Evolutionary conservation across 2,329 filamentous ascomycete species (phyloP).

Genomic region (Trichoderma cornu-damae): DNA sequence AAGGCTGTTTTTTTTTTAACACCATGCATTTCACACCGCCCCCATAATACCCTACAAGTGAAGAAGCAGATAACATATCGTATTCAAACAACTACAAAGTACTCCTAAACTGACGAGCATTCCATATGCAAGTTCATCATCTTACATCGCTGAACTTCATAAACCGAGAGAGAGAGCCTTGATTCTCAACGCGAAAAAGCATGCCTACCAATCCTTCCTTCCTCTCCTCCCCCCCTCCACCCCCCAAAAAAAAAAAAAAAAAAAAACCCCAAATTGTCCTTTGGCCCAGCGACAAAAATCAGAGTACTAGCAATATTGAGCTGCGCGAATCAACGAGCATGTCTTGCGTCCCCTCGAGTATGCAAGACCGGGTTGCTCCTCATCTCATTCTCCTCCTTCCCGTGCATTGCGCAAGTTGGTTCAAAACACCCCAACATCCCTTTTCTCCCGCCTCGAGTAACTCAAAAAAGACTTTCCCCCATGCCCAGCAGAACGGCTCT

Average conservation of each 20-base stretch:
- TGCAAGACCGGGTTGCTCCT: not conserved
- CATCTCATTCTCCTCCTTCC: slow-evolving; percentile 5
- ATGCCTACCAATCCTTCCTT: slow-evolving; percentile 4
- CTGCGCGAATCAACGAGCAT: slow-evolving; percentile 6
- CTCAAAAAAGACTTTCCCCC: not conserved
- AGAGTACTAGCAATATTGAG: not conserved
- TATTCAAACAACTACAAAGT: too few species aligned
- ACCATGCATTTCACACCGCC: too few species aligned
- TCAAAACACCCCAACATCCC: not conserved
- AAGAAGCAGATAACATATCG: too few species aligned
- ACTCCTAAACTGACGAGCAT: too few species aligned
- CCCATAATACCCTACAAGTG: not conserved
- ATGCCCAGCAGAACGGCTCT: not conserved
- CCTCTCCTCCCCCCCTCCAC: too few species aligned
- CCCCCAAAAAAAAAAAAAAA: too few species aligned
- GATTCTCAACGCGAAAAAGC: slow-evolving; percentile 14
- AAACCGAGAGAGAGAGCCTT: slow-evolving; percentile 11
- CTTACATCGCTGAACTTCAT: slow-evolving; percentile 13
- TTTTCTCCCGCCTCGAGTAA: not conserved
- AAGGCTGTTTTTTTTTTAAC: too few species aligned
- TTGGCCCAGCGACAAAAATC: not conserved
- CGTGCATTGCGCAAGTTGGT: not conserved
- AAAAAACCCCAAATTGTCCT: not conserved
- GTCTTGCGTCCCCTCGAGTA: not conserved
- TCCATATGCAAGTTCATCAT: not conserved